These are phyloP conservation scores for Termitomyces sp. DNA, from an alignment of 768 basidiomycete species.

Conservation along the genomic window DNA sequence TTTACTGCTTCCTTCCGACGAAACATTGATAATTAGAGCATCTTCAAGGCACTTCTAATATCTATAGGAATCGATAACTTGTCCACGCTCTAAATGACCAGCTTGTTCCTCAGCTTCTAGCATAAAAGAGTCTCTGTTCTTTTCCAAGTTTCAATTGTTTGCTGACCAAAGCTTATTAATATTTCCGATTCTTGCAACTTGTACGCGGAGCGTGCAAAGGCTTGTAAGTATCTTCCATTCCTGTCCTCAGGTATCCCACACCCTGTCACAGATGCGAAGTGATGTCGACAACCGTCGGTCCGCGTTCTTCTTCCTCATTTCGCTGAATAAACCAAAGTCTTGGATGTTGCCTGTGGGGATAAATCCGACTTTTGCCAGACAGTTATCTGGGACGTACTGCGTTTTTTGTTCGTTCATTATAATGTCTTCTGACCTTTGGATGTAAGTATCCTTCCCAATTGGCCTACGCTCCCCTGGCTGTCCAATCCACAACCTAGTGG, in stretches of 20 bases:
- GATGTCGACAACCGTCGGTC: neutral
- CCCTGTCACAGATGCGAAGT: neutral
- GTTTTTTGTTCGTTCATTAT: neutral
- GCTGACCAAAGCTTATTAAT: neutral
- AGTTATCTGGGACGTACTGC: neutral
- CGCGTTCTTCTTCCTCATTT: neutral
- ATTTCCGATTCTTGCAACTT: neutral
- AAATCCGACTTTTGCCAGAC: neutral
- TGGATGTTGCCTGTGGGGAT: neutral
- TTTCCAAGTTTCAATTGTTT: neutral
- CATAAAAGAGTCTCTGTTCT: neutral
- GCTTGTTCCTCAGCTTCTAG: neutral
- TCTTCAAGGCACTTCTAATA: neutral
- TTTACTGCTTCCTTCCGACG: neutral
- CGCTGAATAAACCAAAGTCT: neutral
- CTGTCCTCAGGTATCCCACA: neutral
- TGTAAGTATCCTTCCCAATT: neutral
- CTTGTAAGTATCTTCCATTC: neutral
- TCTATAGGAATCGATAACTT: neutral
- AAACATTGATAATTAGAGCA: neutral
- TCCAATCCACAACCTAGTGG: neutral
- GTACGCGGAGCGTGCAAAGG: neutral
- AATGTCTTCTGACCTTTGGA: neutral
- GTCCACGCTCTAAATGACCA: neutral
- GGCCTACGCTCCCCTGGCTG: neutral